These are phyloP conservation scores for Rhodotorula sp. DNA, from an alignment of 1,284 basidiomycete genomes.

Conservation along the genomic window DNA sequence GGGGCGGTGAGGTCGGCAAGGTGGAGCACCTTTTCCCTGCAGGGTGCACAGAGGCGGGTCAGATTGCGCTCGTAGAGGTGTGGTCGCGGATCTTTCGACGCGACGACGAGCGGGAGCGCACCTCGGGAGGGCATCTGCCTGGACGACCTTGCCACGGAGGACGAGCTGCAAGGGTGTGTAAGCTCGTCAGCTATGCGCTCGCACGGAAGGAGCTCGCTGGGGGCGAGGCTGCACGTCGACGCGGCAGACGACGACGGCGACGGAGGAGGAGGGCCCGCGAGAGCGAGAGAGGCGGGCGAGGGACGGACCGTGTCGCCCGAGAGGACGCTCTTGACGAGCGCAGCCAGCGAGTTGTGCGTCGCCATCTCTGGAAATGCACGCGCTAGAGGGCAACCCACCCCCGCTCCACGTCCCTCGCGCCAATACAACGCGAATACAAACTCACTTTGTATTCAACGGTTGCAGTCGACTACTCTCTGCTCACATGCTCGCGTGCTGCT, in stretches of 20 bases:
- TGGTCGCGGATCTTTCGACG: not conserved
- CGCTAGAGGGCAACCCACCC: too few relatives aligned
- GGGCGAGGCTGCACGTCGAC: too few relatives aligned
- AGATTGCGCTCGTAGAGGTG: not conserved
- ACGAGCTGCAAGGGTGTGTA: slow-evolving; percentile 54
- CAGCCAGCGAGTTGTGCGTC: not conserved
- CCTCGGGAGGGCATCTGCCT: slow-evolving; percentile 24
- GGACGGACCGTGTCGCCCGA: slow-evolving; percentile 3
- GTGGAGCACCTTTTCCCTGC: slow-evolving; percentile 62
- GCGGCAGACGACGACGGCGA: too few relatives aligned
- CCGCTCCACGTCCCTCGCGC: too few relatives aligned
- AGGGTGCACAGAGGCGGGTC: not conserved
- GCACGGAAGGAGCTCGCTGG: not conserved
- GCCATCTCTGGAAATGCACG: not conserved
- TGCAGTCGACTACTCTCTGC: too few relatives aligned
- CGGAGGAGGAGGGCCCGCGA: not conserved
- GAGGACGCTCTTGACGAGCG: slow-evolving; percentile 11
- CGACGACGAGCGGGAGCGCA: not conserved
- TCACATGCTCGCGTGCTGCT: too few relatives aligned
- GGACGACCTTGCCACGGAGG: slow-evolving; percentile 32
- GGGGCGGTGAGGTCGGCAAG: slow-evolving; percentile 81
- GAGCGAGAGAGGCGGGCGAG: not conserved
- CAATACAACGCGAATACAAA: too few relatives aligned
- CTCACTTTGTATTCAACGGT: too few relatives aligned
- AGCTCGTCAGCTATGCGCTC: not conserved